A percentile compares a stretch with the other conserved stretches of the same genome.
These are phyloP conservation scores for Odontarrhena argentea DNA, from an alignment of 345 rosid genomes.

Conservation along the genomic window DNA sequence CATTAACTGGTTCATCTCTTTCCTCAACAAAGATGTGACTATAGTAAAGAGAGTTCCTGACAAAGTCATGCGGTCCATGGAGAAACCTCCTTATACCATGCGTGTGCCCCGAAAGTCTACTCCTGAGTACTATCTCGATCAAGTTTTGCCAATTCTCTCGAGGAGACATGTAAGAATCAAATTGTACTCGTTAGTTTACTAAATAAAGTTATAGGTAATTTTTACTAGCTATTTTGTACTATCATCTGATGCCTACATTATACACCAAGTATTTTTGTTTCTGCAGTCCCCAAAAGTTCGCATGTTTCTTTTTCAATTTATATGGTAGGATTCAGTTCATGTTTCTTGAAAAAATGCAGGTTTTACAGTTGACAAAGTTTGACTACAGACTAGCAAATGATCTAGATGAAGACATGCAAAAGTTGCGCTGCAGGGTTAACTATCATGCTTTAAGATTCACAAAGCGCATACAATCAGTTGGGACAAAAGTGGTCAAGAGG, in stretches of 20 bases:
- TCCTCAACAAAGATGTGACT: conserved; percentile 87
- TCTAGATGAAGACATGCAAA: conserved; percentile 86
- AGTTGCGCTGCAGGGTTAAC: conserved; percentile 91
- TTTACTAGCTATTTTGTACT: neutral
- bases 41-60: conserved; percentile 95
- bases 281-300: neutral
- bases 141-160: conserved; percentile 83
- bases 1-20: conserved; percentile 87
- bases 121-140: conserved; percentile 92
- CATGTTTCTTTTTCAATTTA: conserved; percentile 11
- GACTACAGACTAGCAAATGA: conserved; percentile 92
- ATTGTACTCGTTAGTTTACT: neutral
- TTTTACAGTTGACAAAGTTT: conserved; percentile 94
- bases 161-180: conserved; percentile 67
- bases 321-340: conserved; percentile 12
- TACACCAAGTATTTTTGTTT: neutral
- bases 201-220: neutral
- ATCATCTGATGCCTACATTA: neutral
- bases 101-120: conserved; percentile 97
- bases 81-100: conserved; percentile 94
- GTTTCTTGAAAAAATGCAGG: conserved; percentile 57
- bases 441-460: conserved; percentile 90
- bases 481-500: conserved; percentile 69
- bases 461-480: conserved; percentile 76
- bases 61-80: conserved; percentile 88